Evolutionary conservation across 768 basidiomycete genomes (phyloP).

Genomic region (Suillus luteus): DNA sequence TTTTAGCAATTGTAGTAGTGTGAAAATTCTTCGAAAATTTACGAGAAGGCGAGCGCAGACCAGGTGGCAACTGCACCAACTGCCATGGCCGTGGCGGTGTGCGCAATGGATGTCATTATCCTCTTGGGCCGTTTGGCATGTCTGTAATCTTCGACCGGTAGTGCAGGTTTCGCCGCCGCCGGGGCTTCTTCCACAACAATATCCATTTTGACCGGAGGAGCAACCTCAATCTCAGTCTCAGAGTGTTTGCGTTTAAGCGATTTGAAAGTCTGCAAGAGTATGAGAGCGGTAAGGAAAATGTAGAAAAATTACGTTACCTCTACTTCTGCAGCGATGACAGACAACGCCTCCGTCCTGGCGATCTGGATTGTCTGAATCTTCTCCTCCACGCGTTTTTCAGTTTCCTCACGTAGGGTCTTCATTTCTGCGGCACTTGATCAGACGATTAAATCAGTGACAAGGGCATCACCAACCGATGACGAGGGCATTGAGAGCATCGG

Average conservation of each 20-base stretch:
- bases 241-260: constrained; percentile 67
- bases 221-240: constrained; percentile 38
- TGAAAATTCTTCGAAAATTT: constrained; percentile 17
- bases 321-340: constrained; percentile 35
- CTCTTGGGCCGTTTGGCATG: constrained; percentile 50
- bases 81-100: constrained; percentile 62
- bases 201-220: constrained; percentile 8
- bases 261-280: constrained; percentile 26
- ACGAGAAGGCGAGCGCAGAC: constrained; percentile 71
- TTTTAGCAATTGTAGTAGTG: constrained; percentile 2
- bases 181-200: neutral
- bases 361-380: constrained; percentile 47
- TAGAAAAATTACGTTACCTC: constrained; percentile 16
- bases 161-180: neutral
- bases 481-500: constrained; percentile 39
- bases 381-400: constrained; percentile 46
- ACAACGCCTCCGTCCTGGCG: constrained; percentile 42
- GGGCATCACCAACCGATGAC: constrained; percentile 40
- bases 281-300: constrained; percentile 28
- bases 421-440: constrained; percentile 40
- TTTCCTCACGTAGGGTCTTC: constrained; percentile 43
- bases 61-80: constrained; percentile 73
- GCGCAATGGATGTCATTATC: constrained; percentile 42
- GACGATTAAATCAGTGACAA: neutral
- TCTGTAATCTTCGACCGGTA: constrained; percentile 17